These are phyloP conservation scores for Sphaerobolus stellatus DNA, from an alignment of 1,284 basidiomycete species.

Conservation along the genomic window DNA sequence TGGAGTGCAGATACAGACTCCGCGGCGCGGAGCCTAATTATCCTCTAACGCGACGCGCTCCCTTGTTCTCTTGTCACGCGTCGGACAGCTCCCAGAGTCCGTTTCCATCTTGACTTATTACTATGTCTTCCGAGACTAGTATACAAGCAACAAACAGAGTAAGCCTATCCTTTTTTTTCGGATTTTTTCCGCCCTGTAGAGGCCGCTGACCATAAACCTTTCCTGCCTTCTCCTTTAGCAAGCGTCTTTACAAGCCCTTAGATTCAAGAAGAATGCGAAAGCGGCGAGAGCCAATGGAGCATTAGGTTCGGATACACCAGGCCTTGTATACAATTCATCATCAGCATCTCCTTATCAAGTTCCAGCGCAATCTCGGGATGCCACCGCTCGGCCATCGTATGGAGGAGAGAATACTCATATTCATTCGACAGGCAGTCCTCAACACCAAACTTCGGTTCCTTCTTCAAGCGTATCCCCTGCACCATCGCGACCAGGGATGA, in stretches of 20 bases:
- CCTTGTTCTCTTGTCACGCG: conserved; percentile 2
- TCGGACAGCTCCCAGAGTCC: background rate
- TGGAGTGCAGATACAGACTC: conserved; percentile 4
- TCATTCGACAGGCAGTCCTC: conserved; percentile 49
- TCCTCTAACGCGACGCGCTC: conserved; percentile 7
- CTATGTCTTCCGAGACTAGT: conserved; percentile 6
- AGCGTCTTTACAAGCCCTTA: conserved; percentile 3
- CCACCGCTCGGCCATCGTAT: conserved; percentile 46
- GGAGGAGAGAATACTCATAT: conserved; percentile 34
- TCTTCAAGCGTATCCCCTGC: conserved; percentile 22
- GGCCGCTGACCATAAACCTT: background rate
- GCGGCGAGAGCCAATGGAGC: background rate
- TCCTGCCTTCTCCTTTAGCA: conserved; percentile 2
- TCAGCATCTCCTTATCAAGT: conserved; percentile 4
- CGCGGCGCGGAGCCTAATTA: too few species aligned
- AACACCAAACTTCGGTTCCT: conserved; percentile 76
- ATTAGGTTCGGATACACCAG: background rate
- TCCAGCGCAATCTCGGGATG: conserved; percentile 59
- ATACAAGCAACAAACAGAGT: conserved; percentile 5
- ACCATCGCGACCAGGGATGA: conserved; percentile 30
- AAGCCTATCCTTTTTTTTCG: background rate
- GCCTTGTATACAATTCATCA: too few species aligned
- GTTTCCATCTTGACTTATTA: background rate
- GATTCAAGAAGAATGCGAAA: conserved; percentile 12
- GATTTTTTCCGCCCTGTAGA: background rate